Conservation (phyloP, 2,329 filamentous ascomycete species). For the Fusarium equiseti region DNA sequence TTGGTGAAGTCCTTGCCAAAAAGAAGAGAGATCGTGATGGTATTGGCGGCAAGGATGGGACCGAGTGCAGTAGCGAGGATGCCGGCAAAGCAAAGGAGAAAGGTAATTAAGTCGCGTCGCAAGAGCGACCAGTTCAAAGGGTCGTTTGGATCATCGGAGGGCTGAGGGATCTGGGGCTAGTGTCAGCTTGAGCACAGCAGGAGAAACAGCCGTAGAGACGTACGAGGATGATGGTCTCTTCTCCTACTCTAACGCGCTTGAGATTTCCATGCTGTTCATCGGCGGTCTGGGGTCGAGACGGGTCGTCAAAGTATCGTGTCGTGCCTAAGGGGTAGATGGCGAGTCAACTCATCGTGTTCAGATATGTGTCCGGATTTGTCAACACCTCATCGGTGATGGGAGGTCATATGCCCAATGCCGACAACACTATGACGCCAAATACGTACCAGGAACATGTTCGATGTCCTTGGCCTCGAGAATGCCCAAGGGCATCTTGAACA, state of each 20-base stretch:
- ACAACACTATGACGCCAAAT: background rate
- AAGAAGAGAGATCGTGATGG: conserved; percentile 77
- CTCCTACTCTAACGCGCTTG: conserved; percentile 79
- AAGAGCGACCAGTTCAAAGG: conserved; percentile 88
- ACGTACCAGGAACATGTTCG: conserved; percentile 79
- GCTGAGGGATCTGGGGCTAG: conserved; percentile 73
- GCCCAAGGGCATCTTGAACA: conserved; percentile 64
- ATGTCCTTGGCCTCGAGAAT: conserved; percentile 76
- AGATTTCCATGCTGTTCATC: conserved; percentile 61
- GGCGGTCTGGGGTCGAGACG: conserved; percentile 60
- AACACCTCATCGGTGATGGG: background rate
- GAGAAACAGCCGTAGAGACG: conserved; percentile 55
- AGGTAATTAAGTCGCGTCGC: conserved; percentile 84
- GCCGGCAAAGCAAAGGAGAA: conserved; percentile 81
- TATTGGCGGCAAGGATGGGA: conserved; percentile 89
- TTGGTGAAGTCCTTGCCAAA: conserved; percentile 77
- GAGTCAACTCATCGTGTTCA: conserved; percentile 29
- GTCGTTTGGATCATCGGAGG: conserved; percentile 91
- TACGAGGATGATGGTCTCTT: conserved; percentile 80
- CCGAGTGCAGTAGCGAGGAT: conserved; percentile 88
- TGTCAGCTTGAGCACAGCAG: conserved; percentile 28
- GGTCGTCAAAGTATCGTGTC: conserved; percentile 73
- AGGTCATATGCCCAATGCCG: conserved; percentile 1
- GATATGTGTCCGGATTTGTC: background rate
- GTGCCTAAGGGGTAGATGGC: conserved; percentile 61